Conservation (phyloP, 73 alveolate species). For the Paramecium octaurelia region DNA sequence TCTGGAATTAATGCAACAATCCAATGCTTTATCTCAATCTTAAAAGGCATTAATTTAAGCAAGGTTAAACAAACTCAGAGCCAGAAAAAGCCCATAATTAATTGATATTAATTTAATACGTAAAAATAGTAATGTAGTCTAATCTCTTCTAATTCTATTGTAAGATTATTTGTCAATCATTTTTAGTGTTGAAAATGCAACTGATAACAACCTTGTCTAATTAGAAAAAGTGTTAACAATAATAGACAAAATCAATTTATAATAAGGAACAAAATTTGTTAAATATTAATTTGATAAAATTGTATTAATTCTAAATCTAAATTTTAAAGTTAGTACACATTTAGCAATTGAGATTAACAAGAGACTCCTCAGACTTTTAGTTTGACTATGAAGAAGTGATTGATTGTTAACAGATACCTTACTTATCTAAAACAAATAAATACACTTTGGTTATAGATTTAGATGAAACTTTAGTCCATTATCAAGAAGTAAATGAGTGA, state of each 20-base stretch:
- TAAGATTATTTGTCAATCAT: neutral
- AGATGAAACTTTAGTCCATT: slow-evolving; percentile 44
- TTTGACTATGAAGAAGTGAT: neutral
- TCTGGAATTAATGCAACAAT: neutral
- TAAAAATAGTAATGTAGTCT: slow-evolving; percentile 4
- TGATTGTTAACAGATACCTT: neutral
- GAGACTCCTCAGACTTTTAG: neutral
- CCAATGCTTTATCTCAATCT: neutral
- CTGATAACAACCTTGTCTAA: neutral
- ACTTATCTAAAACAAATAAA: slow-evolving; percentile 3
- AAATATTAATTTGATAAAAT: neutral
- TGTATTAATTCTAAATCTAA: neutral
- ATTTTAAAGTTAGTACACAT: neutral
- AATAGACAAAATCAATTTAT: neutral
- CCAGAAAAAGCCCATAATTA: neutral
- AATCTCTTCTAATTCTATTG: neutral
- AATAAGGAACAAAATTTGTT: neutral
- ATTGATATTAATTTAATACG: neutral
- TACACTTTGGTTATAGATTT: slow-evolving; percentile 25
- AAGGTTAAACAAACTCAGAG: neutral
- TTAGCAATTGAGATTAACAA: neutral
- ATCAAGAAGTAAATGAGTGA: neutral
- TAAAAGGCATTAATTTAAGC: neutral
- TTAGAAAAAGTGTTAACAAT: neutral
- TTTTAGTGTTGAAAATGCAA: neutral